A percentile compares a stretch with the other conserved stretches of the same genome.
These are phyloP conservation scores for Tylopilus subfusipes DNA, from an alignment of 768 basidiomycete species.

Conservation along the genomic window DNA sequence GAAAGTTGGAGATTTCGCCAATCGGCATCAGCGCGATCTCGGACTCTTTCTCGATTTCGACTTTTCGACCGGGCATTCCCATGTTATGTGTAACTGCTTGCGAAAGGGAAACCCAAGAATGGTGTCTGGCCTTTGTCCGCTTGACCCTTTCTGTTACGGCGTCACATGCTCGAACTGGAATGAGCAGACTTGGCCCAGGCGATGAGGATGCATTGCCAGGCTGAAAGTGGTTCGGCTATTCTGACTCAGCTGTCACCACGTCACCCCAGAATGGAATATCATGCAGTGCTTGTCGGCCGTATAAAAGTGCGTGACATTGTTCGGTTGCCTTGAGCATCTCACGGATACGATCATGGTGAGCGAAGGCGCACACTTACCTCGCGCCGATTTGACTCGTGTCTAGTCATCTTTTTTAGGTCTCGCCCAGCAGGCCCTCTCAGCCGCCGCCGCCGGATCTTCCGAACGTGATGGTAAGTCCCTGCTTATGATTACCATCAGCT, in stretches of 20 bases:
- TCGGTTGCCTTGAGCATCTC: too few relatives aligned
- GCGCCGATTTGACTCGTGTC: background rate
- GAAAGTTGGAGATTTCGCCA: too few relatives aligned
- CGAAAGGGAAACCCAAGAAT: background rate
- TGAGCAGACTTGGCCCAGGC: background rate
- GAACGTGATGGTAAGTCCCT: slow-evolving; percentile 7
- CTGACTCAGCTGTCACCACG: slow-evolving; percentile 16
- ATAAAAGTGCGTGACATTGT: slow-evolving; percentile 13
- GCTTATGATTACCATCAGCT: background rate
- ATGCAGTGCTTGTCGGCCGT: slow-evolving; percentile 14
- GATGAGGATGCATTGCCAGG: background rate
- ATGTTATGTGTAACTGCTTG: too few relatives aligned
- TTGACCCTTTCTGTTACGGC: background rate
- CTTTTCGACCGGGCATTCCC: too few relatives aligned
- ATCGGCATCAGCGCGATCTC: too few relatives aligned
- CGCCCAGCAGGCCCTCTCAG: slow-evolving; percentile 62
- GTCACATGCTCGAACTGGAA: background rate
- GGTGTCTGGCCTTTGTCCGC: background rate
- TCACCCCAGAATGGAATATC: slow-evolving; percentile 22
- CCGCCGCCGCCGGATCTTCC: slow-evolving; percentile 35
- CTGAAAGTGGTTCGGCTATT: slow-evolving; percentile 1
- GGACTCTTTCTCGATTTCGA: background rate
- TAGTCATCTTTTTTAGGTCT: slow-evolving; percentile 68
- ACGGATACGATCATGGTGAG: slow-evolving; percentile 26
- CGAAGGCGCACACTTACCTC: background rate